These are phyloP conservation scores for Santalum album DNA, from an alignment of 164 flowering plant genomes.

Conservation along the genomic window DNA sequence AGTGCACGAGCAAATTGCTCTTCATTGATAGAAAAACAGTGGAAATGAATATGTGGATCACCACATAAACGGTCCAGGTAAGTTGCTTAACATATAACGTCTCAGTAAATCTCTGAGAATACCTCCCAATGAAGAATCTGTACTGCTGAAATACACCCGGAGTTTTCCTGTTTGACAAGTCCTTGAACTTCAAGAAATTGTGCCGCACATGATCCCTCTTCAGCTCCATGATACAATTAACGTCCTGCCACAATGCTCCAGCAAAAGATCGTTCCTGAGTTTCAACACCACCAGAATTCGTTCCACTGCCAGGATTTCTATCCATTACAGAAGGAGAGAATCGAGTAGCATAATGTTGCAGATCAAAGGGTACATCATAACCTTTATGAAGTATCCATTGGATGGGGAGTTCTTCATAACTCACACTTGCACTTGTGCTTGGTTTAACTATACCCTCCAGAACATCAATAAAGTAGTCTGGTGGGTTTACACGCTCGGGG, in stretches of 20 bases:
- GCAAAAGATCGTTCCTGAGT: conserved; percentile 51
- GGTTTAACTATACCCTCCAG: conserved; percentile 84
- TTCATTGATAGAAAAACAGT: no score
- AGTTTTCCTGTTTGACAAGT: conserved; percentile 63
- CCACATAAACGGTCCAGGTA: no score
- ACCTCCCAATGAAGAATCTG: conserved; percentile 86
- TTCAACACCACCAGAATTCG: conserved; percentile 11
- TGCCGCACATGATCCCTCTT: conserved; percentile 45
- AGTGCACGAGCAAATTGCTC: no score
- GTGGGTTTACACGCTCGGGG: conserved; percentile 95
- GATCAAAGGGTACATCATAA: conserved; percentile 73
- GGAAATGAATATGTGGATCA: no score
- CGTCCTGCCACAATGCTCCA: conserved; percentile 75
- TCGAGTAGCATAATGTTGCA: conserved; percentile 42
- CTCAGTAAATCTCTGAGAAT: conserved; percentile 4
- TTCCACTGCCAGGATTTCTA: conserved; percentile 26
- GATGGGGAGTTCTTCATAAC: conserved; percentile 64
- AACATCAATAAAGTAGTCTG: conserved; percentile 90
- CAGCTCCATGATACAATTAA: conserved; percentile 41
- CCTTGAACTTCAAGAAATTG: conserved; percentile 41
- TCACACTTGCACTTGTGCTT: conserved; percentile 32
- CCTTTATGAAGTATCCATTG: conserved; percentile 98
- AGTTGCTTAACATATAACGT: background rate
- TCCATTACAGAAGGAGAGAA: conserved; percentile 25
- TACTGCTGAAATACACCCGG: conserved; percentile 62